Evolutionary conservation across 2,329 filamentous ascomycete genomes (phyloP).

Genomic region (Colletotrichum lupini): DNA sequence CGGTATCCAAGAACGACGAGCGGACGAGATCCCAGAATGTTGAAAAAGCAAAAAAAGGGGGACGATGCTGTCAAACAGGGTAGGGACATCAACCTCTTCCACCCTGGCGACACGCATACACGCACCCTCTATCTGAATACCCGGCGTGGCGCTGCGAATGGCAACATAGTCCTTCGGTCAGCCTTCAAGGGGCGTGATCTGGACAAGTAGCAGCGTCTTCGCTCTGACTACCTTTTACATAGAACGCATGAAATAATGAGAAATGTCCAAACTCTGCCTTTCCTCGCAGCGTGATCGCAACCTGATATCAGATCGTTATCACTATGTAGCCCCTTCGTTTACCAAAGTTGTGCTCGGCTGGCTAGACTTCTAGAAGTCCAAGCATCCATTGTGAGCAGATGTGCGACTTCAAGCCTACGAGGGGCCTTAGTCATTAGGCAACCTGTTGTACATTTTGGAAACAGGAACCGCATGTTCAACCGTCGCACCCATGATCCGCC

Average conservation of each 20-base stretch:
- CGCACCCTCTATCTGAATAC: slow-evolving; percentile 13
- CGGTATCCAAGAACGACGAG: not conserved
- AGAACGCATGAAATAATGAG: slow-evolving; percentile 34
- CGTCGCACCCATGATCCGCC: too few species aligned
- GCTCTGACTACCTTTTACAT: slow-evolving; percentile 5
- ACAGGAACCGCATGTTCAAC: not conserved
- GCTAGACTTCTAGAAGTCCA: not conserved
- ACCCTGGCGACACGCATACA: not conserved
- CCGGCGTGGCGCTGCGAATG: slow-evolving; percentile 10
- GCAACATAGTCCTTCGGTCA: not conserved
- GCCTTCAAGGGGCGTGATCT: not conserved
- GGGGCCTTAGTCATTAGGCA: not conserved
- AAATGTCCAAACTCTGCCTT: slow-evolving; percentile 16
- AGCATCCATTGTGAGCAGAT: not conserved
- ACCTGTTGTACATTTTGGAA: not conserved
- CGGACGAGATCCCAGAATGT: not conserved
- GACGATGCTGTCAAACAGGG: slow-evolving; percentile 3
- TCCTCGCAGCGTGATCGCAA: not conserved
- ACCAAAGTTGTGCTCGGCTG: too few species aligned
- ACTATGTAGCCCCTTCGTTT: too few species aligned
- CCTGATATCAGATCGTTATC: too few species aligned
- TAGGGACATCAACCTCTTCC: slow-evolving; percentile 4
- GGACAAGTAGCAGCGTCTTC: not conserved
- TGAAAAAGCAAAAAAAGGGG: not conserved
- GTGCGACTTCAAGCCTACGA: not conserved